Evolutionary conservation across 257 asterid genomes (phyloP).

Genomic region (Solanum arcanum): DNA sequence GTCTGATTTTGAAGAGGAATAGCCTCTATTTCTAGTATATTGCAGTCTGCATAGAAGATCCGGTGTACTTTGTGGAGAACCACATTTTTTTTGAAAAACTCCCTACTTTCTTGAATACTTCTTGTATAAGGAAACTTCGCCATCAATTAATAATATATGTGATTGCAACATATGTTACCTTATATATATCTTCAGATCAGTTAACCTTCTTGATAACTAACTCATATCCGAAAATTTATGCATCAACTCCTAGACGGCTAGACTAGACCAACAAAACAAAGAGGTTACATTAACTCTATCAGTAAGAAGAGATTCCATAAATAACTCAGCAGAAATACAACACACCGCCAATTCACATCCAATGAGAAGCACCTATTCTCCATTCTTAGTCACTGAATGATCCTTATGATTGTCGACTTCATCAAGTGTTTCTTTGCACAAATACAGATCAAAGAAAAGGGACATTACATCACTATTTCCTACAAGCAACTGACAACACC

Average conservation of each 20-base stretch:
- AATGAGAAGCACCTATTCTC: not conserved
- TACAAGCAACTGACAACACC: not conserved
- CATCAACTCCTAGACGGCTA: not conserved
- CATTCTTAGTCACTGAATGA: not conserved
- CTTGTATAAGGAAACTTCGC: not conserved
- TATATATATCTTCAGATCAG: not conserved
- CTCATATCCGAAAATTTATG: not conserved
- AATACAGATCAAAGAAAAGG: not conserved
- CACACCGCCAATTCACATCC: not conserved
- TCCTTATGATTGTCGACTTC: not conserved
- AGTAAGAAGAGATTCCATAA: not conserved
- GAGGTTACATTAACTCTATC: not conserved
- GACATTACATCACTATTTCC: not conserved
- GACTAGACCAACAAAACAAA: not conserved
- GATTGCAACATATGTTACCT: not conserved
- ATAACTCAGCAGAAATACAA: not conserved
- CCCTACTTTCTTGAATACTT: not conserved
- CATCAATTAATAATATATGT: not conserved
- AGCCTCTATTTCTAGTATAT: not conserved
- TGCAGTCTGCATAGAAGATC: not conserved
- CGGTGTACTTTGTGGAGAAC: not conserved
- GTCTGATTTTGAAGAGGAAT: not conserved
- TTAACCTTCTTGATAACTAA: not conserved
- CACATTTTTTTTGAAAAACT: not conserved
- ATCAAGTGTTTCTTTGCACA: not conserved